phyloP scores from a whole-genome alignment of 1,284 basidiomycete genomes.

The Ceratobasidium sp. region DNA sequence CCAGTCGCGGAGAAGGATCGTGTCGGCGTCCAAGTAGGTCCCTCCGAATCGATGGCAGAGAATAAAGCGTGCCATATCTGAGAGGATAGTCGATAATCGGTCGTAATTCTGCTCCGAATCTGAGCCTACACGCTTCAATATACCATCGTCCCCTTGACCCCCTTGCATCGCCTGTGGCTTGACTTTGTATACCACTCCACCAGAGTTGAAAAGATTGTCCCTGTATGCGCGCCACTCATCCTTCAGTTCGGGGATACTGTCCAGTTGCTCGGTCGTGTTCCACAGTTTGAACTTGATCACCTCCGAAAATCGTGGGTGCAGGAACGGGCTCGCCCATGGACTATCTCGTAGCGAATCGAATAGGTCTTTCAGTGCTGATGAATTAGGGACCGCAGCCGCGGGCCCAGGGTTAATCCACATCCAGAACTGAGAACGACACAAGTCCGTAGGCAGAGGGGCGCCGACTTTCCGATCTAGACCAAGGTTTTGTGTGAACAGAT shows the following conservation, averaged over 20 bases:
- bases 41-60: too few species aligned
- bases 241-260: too few species aligned
- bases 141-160: slow-evolving; percentile 46
- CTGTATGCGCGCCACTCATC: too few species aligned
- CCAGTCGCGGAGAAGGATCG: too few species aligned
- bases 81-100: slow-evolving; percentile 70
- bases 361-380: slow-evolving; percentile 69
- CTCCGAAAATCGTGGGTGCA: slow-evolving; percentile 77
- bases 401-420: slow-evolving; percentile 85
- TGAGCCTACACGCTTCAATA: slow-evolving; percentile 63
- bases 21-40: too few species aligned
- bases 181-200: slow-evolving; percentile 61
- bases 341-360: slow-evolving; percentile 71
- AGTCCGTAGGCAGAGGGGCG: too few species aligned
- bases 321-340: slow-evolving; percentile 84
- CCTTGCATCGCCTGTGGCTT: too few species aligned
- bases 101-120: slow-evolving; percentile 64
- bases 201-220: slow-evolving; percentile 63
- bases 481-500: too few species aligned
- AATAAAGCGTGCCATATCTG: slow-evolving; percentile 88
- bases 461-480: too few species aligned
- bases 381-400: slow-evolving; percentile 71
- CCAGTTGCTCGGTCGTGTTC: too few species aligned
- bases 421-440: slow-evolving; percentile 82
- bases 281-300: too few species aligned